Evolutionary conservation across 176 grass and related monocot species (phyloP).

Genomic region (Oryza officinalis): DNA sequence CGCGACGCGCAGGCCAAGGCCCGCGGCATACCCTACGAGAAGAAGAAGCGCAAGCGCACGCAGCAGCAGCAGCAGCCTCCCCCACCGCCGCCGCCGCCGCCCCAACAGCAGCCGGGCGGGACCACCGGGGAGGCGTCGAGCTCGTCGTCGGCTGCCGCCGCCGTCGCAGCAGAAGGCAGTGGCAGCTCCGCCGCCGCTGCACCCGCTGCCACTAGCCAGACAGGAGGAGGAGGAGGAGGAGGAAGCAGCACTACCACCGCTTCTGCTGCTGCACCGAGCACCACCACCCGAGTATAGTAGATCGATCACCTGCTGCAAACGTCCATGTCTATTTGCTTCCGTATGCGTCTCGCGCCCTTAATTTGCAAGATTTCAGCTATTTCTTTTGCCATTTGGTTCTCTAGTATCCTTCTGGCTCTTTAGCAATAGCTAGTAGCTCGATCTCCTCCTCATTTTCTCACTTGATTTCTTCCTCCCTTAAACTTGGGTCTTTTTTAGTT

Average conservation of each 20-base stretch:
- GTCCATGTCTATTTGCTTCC: constrained; percentile 41
- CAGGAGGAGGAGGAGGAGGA: constrained; percentile 22
- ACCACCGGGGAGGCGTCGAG: constrained; percentile 21
- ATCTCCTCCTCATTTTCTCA: neutral
- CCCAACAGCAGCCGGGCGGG: neutral
- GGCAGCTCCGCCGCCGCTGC: neutral
- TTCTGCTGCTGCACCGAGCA: constrained; percentile 29
- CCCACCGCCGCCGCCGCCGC: neutral
- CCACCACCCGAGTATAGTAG: constrained; percentile 53
- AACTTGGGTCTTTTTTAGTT: neutral
- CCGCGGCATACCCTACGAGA: constrained; percentile 90
- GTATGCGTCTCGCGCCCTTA: constrained; percentile 41
- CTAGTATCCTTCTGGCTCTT: neutral
- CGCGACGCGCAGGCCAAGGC: constrained; percentile 95
- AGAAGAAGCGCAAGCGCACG: constrained; percentile 90
- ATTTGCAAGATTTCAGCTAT: constrained; percentile 45
- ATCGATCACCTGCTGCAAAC: constrained; percentile 26
- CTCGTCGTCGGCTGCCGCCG: constrained; percentile 30
- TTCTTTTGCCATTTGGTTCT: constrained; percentile 42
- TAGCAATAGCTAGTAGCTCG: neutral
- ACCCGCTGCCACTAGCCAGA: constrained; percentile 11
- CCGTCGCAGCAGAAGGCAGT: constrained; percentile 30
- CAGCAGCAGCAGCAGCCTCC: neutral
- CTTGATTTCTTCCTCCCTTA: constrained; percentile 16
- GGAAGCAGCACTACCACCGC: neutral